Conservation (phyloP, 768 basidiomycete genomes). For the Collybia sordida region DNA sequence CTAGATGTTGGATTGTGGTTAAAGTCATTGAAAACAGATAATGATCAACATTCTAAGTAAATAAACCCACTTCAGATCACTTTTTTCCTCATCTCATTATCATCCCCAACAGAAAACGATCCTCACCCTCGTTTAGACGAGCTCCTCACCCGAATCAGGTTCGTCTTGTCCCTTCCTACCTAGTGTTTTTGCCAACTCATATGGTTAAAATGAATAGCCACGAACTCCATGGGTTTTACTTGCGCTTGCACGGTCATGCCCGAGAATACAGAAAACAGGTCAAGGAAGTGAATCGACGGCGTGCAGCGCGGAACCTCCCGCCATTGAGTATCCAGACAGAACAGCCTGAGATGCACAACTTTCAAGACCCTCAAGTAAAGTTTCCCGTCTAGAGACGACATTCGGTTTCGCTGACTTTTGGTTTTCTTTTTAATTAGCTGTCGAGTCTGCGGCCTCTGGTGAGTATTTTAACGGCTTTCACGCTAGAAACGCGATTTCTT, state of each 20-base stretch:
- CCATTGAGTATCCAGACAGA: conserved; percentile 7
- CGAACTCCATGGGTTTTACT: conserved; percentile 28
- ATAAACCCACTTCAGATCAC: background rate
- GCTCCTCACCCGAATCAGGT: conserved; percentile 31
- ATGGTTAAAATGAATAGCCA: conserved; percentile 18
- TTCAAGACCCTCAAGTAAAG: conserved; percentile 35
- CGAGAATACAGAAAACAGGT: conserved; percentile 23
- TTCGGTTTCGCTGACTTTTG: background rate
- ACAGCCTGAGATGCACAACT: conserved; percentile 32
- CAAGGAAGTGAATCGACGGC: conserved; percentile 14
- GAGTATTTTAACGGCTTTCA: background rate
- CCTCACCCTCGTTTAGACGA: conserved; percentile 27
- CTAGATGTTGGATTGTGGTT: background rate
- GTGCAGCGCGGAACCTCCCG: conserved; percentile 11
- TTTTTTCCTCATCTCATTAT: background rate
- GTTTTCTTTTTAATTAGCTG: conserved; percentile 1
- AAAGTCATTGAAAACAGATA: conserved; percentile 3
- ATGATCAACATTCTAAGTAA: conserved; percentile 21
- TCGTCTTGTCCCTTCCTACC: background rate
- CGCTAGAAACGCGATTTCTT: too few species aligned
- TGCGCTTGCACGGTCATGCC: conserved; percentile 24
- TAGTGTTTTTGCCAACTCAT: background rate
- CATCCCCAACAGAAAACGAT: conserved; percentile 19
- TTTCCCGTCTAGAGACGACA: too few species aligned
- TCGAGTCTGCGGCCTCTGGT: conserved; percentile 15